Evolutionary conservation across 768 basidiomycete species (phyloP), one percentile per base, ranked within the genome.

Genomic region (Nidularia pulvinata): DNA sequence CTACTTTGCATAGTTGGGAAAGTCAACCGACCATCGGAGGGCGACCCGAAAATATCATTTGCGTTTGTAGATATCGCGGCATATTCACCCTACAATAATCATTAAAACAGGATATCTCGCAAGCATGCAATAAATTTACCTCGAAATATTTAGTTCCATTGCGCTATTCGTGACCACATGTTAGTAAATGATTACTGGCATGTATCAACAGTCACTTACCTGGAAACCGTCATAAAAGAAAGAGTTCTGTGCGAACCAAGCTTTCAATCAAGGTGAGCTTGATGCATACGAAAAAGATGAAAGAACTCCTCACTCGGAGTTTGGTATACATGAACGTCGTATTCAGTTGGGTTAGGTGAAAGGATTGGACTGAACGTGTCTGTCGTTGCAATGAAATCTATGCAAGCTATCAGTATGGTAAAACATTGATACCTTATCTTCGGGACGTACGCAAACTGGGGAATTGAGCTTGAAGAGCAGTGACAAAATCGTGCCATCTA

Each of bases 131-230:
- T 46, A n/a, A n/a, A 11, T 50, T 48, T 52, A 78, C 80, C 68
- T 84, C 80, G 47, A 87, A 85, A 67, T 83, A 87, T 47, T 69
- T 77, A 14, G 81, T 83, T 7, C 80, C 83, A 53, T 86, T 72
- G 9, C 85, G 80, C 83, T 86, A 51, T 13, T 25, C 25, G 25
- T 25, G 25, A 25, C 25, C 25, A 25, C 25, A 25, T 25, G 25
- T 25, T 25, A 25, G 25, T 25, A 25, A 25, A 25, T 25, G 25
- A 25, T 25, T 25, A 25, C 25, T 4, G 25, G 25, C 25, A 25
- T 25, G 25, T 25, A 25, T 25, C 1, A 25, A 25, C 25, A 25
- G 4, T 25, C 4, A 0, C 53, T 14, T 55, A 73, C 73, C 57
- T 62, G 57, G 46, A 74, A 71, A 7, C 61, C 61, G 57, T 76